phyloP scores from a whole-genome alignment of 139 green algal species.

The Asterochloris erici region DNA sequence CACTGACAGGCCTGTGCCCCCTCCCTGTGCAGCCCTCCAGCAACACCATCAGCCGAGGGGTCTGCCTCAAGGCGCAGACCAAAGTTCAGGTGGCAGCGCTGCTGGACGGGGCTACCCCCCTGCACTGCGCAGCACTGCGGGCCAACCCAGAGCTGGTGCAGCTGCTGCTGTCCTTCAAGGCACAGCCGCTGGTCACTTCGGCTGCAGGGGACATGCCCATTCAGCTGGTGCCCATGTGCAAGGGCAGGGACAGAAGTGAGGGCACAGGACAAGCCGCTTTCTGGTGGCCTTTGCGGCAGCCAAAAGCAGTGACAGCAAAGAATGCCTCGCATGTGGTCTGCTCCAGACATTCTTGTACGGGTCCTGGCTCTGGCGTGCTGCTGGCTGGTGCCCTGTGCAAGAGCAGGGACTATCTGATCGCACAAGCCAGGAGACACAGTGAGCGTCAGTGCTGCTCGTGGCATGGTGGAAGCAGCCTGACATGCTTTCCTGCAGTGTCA shows the following conservation, averaged over 20 bases:
- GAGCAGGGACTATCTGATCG: too few relatives aligned
- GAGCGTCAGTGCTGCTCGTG: too few relatives aligned
- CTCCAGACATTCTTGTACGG: background rate
- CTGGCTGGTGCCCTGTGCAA: too few relatives aligned
- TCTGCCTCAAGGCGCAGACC: background rate
- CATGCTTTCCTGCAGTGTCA: too few relatives aligned
- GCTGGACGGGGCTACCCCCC: slow-evolving; percentile 64
- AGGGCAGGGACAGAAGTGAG: background rate
- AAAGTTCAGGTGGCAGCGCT: slow-evolving; percentile 37
- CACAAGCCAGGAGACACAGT: too few relatives aligned
- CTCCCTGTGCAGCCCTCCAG: too few relatives aligned
- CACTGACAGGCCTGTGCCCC: too few relatives aligned
- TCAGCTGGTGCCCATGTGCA: slow-evolving; percentile 60
- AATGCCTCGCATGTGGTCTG: background rate
- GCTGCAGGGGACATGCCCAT: slow-evolving; percentile 40
- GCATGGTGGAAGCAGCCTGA: too few relatives aligned
- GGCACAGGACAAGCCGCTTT: too few relatives aligned
- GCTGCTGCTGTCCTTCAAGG: slow-evolving; percentile 66
- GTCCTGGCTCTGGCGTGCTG: slow-evolving; percentile 31
- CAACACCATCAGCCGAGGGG: too few relatives aligned
- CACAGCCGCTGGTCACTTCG: slow-evolving; percentile 52
- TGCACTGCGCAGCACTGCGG: slow-evolving; percentile 73
- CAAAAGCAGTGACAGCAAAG: background rate
- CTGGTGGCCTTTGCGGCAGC: too few relatives aligned
- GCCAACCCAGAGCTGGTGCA: slow-evolving; percentile 67